Evolutionary conservation across 768 basidiomycete genomes (phyloP).

Genomic region (Vishniacozyma victoriae): DNA sequence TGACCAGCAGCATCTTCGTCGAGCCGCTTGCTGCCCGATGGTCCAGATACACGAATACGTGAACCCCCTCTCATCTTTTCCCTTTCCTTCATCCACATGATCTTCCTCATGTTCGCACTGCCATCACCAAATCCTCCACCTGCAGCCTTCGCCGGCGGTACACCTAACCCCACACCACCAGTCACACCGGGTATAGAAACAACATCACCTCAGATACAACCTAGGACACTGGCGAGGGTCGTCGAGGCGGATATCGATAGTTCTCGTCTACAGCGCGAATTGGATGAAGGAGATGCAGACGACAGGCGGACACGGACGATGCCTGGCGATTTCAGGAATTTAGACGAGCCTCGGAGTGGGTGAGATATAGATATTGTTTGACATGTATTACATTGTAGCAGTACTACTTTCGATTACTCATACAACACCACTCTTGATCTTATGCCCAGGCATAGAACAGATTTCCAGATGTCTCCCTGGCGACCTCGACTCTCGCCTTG

Average conservation of each 20-base stretch:
- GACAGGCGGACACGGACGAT: too few species aligned
- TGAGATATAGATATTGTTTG: too few species aligned
- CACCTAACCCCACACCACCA: slow-evolving; percentile 13
- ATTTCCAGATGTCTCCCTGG: background rate
- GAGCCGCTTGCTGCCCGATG: background rate
- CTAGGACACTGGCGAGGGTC: too few species aligned
- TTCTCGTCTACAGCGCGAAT: too few species aligned
- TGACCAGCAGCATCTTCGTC: background rate
- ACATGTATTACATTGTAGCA: too few species aligned
- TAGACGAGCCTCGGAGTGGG: too few species aligned
- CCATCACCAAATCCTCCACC: slow-evolving; percentile 21
- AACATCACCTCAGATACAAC: slow-evolving; percentile 6
- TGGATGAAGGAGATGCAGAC: too few species aligned
- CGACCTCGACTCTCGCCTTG: slow-evolving; percentile 45
- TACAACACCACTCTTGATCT: too few species aligned
- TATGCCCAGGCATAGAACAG: too few species aligned
- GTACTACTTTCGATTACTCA: too few species aligned
- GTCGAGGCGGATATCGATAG: too few species aligned
- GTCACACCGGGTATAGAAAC: background rate
- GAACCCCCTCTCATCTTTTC: slow-evolving; percentile 34
- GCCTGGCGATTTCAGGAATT: too few species aligned
- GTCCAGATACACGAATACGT: slow-evolving; percentile 2
- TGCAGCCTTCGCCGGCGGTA: slow-evolving; percentile 27
- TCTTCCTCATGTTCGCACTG: slow-evolving; percentile 21
- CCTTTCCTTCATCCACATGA: slow-evolving; percentile 21